Percentiles rank a stretch among this genome's conserved stretches.
phyloP scores from a whole-genome alignment of 2,329 filamentous ascomycete species.

The Colletotrichum truncatum region DNA sequence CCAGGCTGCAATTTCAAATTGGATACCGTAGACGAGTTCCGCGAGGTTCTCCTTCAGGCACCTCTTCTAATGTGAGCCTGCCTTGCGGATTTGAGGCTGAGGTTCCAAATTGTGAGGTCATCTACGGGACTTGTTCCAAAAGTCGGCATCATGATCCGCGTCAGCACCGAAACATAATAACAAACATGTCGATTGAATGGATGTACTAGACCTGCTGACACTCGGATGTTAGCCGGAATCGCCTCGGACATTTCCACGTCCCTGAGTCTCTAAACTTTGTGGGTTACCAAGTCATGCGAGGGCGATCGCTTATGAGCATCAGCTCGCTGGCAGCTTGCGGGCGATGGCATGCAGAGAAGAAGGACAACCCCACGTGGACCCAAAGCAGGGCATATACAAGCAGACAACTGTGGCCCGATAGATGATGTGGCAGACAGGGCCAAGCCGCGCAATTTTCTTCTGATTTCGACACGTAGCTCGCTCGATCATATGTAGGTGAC shows the following conservation, averaged over 20 bases:
- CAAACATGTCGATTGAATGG: background rate
- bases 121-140: background rate
- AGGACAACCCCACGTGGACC: background rate
- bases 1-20: no score
- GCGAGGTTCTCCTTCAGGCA: no score
- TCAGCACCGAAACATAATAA: background rate
- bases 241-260: background rate
- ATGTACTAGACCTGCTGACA: background rate
- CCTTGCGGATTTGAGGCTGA: background rate
- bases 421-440: slow-evolving; percentile 23
- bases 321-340: slow-evolving; percentile 3
- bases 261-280: background rate
- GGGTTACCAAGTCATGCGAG: background rate
- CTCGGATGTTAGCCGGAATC: background rate
- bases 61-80: no score
- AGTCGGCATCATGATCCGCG: background rate
- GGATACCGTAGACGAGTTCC: no score
- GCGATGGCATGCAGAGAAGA: slow-evolving; percentile 10
- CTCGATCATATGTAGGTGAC: background rate
- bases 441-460: slow-evolving; percentile 7
- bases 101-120: background rate
- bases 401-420: background rate
- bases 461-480: slow-evolving; percentile 13
- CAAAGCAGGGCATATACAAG: background rate
- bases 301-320: slow-evolving; percentile 1